Evolutionary conservation across 768 basidiomycete genomes (phyloP), one percentile per base, ranked within the genome.

Genomic region (Russula earlei): DNA sequence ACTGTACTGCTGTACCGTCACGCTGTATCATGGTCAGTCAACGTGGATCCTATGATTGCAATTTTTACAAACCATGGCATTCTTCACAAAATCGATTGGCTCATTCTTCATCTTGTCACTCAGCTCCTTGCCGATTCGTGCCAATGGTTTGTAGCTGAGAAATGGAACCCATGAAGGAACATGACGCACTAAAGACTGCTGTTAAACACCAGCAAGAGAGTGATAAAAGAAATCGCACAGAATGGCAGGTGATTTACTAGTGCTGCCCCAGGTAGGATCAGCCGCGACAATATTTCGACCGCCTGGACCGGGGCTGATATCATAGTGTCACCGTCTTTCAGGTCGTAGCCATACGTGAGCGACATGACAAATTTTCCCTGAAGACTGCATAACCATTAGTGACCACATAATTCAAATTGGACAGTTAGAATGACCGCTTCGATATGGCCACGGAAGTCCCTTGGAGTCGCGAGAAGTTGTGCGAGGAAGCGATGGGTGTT

Each of bases 81-180:
- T 45, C 34, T 37, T 56, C 20, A 56, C 55, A 10, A 56, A 56
- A 17, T 56, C 42, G 3, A 56, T 45, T 10, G 55, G 55, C 27
- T 50, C 42, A 1, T 45, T 45, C 22, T 17, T 50, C 27, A 56
- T 45, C 42, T 12, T 37, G 43, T 43, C 14, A 20, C 49, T 27
- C 3, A 56, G 19, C 15, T 50, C n/a, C 40, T 25, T 40, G 11
- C 34, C 31, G 34, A 25, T 9, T 12, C 24, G 25, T 2, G 31
- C 49, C 36, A 59, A 4, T 6, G 54, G 47, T 20, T 25, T 8
- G 24, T 56, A 59, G 3, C 43, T 50, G 12, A 55, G 10, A 36
- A 43, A 49, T 6, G 54, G 58, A 3, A 59, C 14, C 58, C 58
- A 56, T 10, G 49, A 33, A 25, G 58, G 58, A 15, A 51, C 22